A percentile compares a stretch with the other conserved stretches of the same genome.
Conservation (phyloP, 805 yeast genomes). For the Yamadazyma phyllophila region DNA sequence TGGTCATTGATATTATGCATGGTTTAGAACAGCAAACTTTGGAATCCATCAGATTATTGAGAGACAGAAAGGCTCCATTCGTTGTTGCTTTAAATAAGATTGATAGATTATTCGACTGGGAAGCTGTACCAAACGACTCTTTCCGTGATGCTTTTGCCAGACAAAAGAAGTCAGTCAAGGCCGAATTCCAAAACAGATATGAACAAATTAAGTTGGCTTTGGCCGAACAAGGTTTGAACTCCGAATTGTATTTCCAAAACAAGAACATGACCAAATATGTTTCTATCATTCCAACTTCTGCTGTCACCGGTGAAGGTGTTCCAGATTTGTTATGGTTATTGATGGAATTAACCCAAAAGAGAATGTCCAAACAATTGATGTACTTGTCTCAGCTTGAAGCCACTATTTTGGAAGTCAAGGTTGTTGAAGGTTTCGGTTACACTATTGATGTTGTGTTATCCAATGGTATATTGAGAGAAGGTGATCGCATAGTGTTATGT, state of each 20-base stretch:
- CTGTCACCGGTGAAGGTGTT: slow-evolving; percentile 99
- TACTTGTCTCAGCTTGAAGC: slow-evolving; percentile 93
- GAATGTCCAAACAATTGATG: slow-evolving; percentile 98
- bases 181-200: slow-evolving; percentile 87
- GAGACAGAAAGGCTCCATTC: slow-evolving; percentile 98
- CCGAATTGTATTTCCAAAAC: slow-evolving; percentile 94
- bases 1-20: slow-evolving; percentile 98
- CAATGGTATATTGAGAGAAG: slow-evolving; percentile 93
- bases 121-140: slow-evolving; percentile 83
- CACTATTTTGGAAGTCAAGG: slow-evolving; percentile 95
- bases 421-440: slow-evolving; percentile 97
- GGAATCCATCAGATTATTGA: slow-evolving; percentile 85
- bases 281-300: slow-evolving; percentile 97
- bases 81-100: slow-evolving; percentile 96
- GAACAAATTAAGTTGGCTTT: slow-evolving; percentile 83
- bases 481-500: slow-evolving; percentile 92
- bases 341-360: slow-evolving; percentile 92
- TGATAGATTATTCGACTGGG: slow-evolving; percentile 97
- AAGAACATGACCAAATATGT: slow-evolving; percentile 90
- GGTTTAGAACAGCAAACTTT: slow-evolving; percentile 98
- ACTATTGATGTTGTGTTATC: slow-evolving; percentile 97
- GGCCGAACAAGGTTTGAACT: slow-evolving; percentile 97
- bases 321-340: slow-evolving; percentile 96
- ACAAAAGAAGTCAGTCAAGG: slow-evolving; percentile 82
- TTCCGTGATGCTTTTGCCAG: slow-evolving; percentile 89